Base-by-base conservation (phyloP, 768 basidiomycete species). In the Trametes gibbosa region DNA sequence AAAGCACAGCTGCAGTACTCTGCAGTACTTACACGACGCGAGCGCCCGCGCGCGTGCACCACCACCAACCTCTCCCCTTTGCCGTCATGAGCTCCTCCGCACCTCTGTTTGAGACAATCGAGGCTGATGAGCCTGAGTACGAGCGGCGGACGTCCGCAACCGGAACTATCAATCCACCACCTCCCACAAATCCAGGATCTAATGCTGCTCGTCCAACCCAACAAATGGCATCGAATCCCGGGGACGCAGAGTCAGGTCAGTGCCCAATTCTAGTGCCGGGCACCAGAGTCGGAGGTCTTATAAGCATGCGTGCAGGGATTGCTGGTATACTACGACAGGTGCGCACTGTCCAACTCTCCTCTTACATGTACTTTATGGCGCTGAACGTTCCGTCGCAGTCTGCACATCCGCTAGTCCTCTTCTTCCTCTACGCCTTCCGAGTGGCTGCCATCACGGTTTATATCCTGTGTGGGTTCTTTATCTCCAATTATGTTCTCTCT, bases 401-500 rank as follows among this genome's bases (percentile, higher is more conserved):
- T 54, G 82, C 89, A 10, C 91, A 92, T 68, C 90, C 95, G 3
- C 66, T 89, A 43, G 86, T 87, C 14, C 80, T 99, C n/a, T 84
- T 95, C 68, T 92, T 87, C 72, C 80, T 98, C 42, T 98, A 87
- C 73, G 74, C 93, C 70, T 97, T 99, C 78, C 83, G 95, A 46
- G 81, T 85, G 61, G 80, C 87, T 6, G 96, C 97, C n/a, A 84
- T 99, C 55, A 77, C 86, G 7, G 90, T 95, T 3, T 99, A 99
- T 73, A 82, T 98, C 46, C 80, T 98, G n/a, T 93, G 89, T 63
- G 96, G 95, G 2, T 87, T 87, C 77, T 87, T 92, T 70, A 92
- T 92, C 39, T 76, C 84, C 65, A 90, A 95, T 70, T 98, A 95
- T 73, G 95, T 99, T 21, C 81, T 98, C 62, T 93, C 94, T 46